These are phyloP conservation scores for Chimonanthus salicifolius DNA, from an alignment of 164 flowering plant genomes.

Conservation along the genomic window DNA sequence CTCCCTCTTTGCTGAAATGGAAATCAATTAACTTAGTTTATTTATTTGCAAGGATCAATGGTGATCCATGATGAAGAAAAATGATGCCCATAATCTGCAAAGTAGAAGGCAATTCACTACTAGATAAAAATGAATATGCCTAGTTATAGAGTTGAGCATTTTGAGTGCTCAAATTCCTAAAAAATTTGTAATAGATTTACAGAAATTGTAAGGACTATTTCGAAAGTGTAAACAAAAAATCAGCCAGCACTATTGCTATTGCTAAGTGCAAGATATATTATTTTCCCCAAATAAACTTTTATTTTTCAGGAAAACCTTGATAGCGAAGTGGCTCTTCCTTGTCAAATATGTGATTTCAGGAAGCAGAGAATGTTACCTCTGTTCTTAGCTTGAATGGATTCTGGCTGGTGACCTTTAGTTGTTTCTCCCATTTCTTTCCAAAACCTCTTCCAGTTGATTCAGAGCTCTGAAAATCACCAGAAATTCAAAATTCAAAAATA, in stretches of 20 bases:
- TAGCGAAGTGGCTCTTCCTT: background rate
- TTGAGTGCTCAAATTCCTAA: no score
- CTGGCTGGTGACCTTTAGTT: constrained; percentile 52
- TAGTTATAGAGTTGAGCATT: no score
- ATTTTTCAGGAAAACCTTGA: background rate
- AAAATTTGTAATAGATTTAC: no score
- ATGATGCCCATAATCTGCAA: background rate
- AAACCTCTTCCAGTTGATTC: constrained; percentile 57
- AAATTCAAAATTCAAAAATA: background rate
- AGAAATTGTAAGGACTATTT: no score
- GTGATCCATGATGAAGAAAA: no score
- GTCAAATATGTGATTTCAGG: background rate
- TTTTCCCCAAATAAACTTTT: no score
- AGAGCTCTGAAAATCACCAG: constrained; percentile 42
- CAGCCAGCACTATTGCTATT: no score
- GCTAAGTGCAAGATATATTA: no score
- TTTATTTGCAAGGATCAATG: background rate
- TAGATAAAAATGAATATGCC: background rate
- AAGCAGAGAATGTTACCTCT: constrained; percentile 40
- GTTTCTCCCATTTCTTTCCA: constrained; percentile 63
- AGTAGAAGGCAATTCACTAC: background rate
- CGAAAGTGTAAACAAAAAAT: no score
- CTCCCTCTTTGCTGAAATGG: constrained; percentile 74
- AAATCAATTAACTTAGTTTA: background rate
- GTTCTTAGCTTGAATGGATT: constrained; percentile 88